Base-by-base conservation (phyloP, 2,329 filamentous ascomycete genomes). In the Diaporthe ampelina region DNA sequence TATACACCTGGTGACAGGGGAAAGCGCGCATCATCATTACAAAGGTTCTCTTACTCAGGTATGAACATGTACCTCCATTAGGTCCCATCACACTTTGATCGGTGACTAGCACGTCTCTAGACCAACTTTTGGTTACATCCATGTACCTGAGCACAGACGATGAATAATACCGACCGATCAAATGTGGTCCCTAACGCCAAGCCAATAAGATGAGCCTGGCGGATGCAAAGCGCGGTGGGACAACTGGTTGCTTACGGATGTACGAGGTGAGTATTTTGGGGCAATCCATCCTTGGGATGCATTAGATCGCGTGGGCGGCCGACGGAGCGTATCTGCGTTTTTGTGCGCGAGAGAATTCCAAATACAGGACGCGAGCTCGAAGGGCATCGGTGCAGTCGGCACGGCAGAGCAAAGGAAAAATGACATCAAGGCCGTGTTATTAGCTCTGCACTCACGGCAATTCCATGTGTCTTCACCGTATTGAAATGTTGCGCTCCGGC, bases 151-250 rank as follows among this genome's bases (percentile, higher is more conserved):
- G 29, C 45, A 24, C 61, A 67, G 61, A 52, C 24, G 61, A 35
- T 67, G 43, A 67, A 67, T 67, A 67, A 50, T 67, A 11, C 61
- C 61, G 10, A 52, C 45, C 45, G 43, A 67, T 37, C 45, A 67
- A 52, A 35, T 50, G 21, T 67, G 45, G 32, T 37, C 45, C 19
- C 45, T 35, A 52, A 32, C 61, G 61, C 61, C 61, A 67, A 37
- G 29, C 61, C 61, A 67, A 67, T n/a, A 26, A 67, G 45, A 8
- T 37, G 61, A 37, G 29, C 45, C 13, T 17, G 29, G 61, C 45
- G 43, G 45, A 40, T 52, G 61, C 61, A 19, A 35, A 35, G 45
- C 61, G 61, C 35, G 61, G 61, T 67, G 61, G 61, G 61, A 52
- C 61, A 67, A 26, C 24, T 52, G 3, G 13, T 26, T 37, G 48